Conservation (phyloP, 805 yeast species). For the Ogataea degrootiae region DNA sequence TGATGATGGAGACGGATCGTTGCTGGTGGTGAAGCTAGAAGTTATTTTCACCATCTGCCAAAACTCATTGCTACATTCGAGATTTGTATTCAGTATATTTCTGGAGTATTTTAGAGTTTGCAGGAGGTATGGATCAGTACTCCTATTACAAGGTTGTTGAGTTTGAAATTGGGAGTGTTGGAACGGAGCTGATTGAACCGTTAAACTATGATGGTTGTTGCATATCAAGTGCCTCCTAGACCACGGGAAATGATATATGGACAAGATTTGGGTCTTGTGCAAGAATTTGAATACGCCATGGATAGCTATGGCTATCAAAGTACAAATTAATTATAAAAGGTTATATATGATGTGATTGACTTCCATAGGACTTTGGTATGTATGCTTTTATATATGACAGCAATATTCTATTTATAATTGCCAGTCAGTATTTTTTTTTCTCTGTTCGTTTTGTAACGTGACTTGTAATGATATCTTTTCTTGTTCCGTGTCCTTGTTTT, state of each 20-base stretch:
- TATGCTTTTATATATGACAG: background rate
- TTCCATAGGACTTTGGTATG: background rate
- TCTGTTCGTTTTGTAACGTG: background rate
- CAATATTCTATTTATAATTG: background rate
- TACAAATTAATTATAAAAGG: background rate
- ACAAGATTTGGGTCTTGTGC: conserved; percentile 47
- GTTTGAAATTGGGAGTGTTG: too few relatives aligned
- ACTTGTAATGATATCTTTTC: background rate
- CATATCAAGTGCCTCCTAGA: conserved; percentile 56
- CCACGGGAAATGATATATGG: conserved; percentile 47
- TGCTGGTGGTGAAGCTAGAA: too few relatives aligned
- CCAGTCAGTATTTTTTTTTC: background rate
- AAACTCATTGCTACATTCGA: too few relatives aligned
- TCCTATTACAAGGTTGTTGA: too few relatives aligned
- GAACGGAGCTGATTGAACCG: too few relatives aligned
- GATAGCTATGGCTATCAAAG: conserved; percentile 40
- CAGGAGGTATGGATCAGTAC: too few relatives aligned
- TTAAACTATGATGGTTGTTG: too few relatives aligned
- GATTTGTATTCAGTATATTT: too few relatives aligned
- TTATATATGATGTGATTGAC: background rate
- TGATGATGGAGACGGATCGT: too few relatives aligned
- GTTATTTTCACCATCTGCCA: too few relatives aligned
- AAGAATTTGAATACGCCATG: conserved; percentile 62
- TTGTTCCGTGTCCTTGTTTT: background rate
- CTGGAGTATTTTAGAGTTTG: too few relatives aligned